phyloP scores from a whole-genome alignment of 495 filamentous ascomycete genomes.

The Xylaria cubensis region DNA sequence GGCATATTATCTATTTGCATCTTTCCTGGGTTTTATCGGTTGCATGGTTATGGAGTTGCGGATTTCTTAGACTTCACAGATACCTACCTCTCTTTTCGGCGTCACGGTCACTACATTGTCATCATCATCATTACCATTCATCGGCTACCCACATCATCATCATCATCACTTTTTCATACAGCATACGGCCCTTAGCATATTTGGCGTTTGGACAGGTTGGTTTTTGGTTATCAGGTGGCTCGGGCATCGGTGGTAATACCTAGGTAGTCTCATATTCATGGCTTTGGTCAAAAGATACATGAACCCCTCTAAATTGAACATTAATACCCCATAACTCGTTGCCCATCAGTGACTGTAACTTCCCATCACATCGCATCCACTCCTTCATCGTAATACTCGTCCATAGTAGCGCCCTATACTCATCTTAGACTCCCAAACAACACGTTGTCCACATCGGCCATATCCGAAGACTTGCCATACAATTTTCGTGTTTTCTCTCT shows the following conservation, averaged over 20 bases:
- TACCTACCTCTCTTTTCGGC: not conserved
- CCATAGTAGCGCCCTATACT: not conserved
- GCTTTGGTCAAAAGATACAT: conserved; percentile 4
- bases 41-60: conserved; percentile 24
- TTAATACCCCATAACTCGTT: not conserved
- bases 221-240: not conserved
- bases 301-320: conserved; percentile 1
- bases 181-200: conserved; percentile 12
- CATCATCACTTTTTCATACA: conserved; percentile 13
- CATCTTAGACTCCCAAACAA: not conserved
- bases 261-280: conserved; percentile 3
- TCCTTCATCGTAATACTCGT: not conserved
- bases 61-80: not conserved
- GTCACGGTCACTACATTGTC: conserved; percentile 18
- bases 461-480: not conserved
- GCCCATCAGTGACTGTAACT: not conserved
- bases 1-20: conserved; percentile 3
- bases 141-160: conserved; percentile 12
- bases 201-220: conserved; percentile 8
- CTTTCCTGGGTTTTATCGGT: not conserved
- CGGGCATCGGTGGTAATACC: conserved; percentile 10
- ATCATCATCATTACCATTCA: not conserved
- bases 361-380: not conserved
- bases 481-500: not conserved
- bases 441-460: not conserved